Conservation (phyloP, 305 asterid genomes). For the Lippia alba region DNA sequence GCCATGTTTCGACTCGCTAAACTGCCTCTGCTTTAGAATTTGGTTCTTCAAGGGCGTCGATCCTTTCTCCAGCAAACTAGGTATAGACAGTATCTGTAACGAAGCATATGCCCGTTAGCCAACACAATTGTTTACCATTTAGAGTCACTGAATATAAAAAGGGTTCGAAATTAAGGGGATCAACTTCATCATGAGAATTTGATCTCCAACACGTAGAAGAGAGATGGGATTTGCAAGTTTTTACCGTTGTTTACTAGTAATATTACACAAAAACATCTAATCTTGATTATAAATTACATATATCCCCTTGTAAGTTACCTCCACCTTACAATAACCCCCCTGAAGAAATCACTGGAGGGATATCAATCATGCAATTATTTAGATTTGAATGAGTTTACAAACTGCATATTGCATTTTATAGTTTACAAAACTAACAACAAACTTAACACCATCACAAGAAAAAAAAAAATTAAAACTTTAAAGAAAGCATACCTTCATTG, state of each 20-base stretch:
- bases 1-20: conserved; percentile 25
- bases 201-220: too few species aligned
- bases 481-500: conserved; percentile 56
- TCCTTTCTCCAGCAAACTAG: conserved; percentile 83
- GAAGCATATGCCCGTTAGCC: too few species aligned
- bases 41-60: conserved; percentile 77
- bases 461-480: neutral
- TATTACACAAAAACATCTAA: neutral
- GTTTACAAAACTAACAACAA: neutral
- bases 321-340: neutral
- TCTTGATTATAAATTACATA: neutral
- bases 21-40: conserved; percentile 59
- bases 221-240: too few species aligned
- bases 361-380: too few species aligned
- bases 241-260: neutral
- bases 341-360: too few species aligned
- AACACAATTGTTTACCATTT: too few species aligned
- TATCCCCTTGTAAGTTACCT: neutral
- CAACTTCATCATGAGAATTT: neutral
- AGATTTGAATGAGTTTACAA: too few species aligned
- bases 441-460: neutral
- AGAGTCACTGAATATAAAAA: neutral
- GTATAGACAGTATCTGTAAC: conserved; percentile 74
- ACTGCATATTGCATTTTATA: too few species aligned
- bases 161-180: neutral